phyloP scores from a whole-genome alignment of 163 green algal species.

The Coccomyxa subellipsoidea region DNA sequence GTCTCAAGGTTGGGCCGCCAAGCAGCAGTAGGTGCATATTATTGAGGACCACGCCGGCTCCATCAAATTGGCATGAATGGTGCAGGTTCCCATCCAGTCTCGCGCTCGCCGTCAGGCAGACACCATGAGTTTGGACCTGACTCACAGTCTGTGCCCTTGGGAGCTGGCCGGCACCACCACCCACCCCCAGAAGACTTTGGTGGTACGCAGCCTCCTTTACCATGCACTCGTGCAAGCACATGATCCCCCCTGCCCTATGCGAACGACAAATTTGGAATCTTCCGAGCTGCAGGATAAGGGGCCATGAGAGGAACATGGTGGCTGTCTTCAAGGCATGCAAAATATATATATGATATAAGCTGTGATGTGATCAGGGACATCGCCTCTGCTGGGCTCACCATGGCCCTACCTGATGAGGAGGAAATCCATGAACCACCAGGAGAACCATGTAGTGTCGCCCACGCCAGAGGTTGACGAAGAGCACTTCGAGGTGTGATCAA shows the following conservation, averaged over 20 bases:
- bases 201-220: too few relatives aligned
- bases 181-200: slow-evolving; percentile 3
- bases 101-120: not conserved
- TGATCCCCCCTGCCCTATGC: too few relatives aligned
- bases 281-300: too few relatives aligned
- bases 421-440: not conserved
- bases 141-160: not conserved
- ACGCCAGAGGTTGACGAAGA: not conserved
- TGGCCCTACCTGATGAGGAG: slow-evolving; percentile 9
- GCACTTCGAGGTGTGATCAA: not conserved
- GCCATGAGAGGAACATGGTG: too few relatives aligned
- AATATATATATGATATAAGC: too few relatives aligned
- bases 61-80: too few relatives aligned
- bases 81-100: not conserved
- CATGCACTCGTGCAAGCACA: too few relatives aligned
- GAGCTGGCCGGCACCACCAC: not conserved
- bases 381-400: slow-evolving; percentile 8
- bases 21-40: too few relatives aligned
- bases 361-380: not conserved
- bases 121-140: not conserved
- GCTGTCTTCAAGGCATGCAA: too few relatives aligned
- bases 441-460: not conserved
- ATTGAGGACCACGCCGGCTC: too few relatives aligned
- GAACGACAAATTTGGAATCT: too few relatives aligned
- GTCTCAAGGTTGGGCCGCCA: too few relatives aligned